Evolutionary conservation across 2,329 filamentous ascomycete species (phyloP).

Genomic region (Fusarium sp.): DNA sequence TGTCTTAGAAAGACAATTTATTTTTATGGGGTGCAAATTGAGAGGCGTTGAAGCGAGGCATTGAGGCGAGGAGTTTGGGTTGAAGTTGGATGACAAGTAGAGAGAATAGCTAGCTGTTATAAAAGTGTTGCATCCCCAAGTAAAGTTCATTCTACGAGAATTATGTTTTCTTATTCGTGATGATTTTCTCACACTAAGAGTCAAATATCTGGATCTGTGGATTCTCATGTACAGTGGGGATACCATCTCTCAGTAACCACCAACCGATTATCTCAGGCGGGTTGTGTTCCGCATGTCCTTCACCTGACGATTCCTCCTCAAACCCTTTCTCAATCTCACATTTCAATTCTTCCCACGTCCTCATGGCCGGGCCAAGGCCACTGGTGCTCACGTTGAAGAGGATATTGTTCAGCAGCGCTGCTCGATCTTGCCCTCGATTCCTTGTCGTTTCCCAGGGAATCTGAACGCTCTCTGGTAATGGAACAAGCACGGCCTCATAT

Average conservation of each 20-base stretch:
- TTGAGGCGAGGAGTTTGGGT: neutral
- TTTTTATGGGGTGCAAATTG: neutral
- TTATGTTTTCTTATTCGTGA: neutral
- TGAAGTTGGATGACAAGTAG: neutral
- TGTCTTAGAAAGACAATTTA: conserved; percentile 20
- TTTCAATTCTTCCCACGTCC: conserved; percentile 40
- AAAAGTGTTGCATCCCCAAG: neutral
- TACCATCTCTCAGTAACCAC: conserved; percentile 22
- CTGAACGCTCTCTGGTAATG: conserved; percentile 38
- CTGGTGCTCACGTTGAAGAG: neutral
- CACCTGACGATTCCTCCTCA: neutral
- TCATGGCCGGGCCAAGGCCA: conserved; percentile 11
- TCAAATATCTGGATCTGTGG: conserved; percentile 7
- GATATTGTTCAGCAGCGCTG: conserved; percentile 16
- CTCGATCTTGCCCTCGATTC: conserved; percentile 16
- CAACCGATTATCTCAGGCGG: conserved; percentile 7
- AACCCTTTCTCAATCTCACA: conserved; percentile 39
- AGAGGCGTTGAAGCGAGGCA: neutral
- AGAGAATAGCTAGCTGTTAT: neutral
- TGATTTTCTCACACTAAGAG: neutral
- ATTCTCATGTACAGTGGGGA: conserved; percentile 20
- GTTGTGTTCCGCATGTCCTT: neutral
- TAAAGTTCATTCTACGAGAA: neutral
- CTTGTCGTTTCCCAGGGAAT: conserved; percentile 48
- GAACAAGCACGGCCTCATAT: conserved; percentile 36